These are phyloP conservation scores for Gossypium trilobum DNA, from an alignment of 441 rosid genomes.

Conservation along the genomic window DNA sequence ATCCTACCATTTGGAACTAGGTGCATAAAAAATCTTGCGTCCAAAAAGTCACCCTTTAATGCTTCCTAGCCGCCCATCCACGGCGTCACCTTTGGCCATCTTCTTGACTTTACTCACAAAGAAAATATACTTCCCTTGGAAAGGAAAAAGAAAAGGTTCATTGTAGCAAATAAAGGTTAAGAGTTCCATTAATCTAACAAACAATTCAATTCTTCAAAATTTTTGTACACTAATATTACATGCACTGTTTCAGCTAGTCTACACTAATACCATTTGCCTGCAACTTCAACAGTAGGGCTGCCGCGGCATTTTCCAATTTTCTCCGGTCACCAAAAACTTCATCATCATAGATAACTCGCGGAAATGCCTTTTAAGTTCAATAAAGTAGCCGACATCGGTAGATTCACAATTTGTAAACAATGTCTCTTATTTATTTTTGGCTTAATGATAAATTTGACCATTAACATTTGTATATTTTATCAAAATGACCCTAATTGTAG, in stretches of 20 bases:
- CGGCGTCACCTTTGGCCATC: not conserved
- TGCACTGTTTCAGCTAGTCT: constrained; percentile 46
- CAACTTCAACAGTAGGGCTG: constrained; percentile 50
- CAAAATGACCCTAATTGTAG: too few species aligned
- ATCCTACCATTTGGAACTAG: too few species aligned
- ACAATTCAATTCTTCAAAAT: not conserved
- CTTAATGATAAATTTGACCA: too few species aligned
- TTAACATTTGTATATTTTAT: too few species aligned
- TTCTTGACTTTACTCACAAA: not conserved
- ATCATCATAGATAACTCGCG: constrained; percentile 54
- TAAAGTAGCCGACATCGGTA: constrained; percentile 38
- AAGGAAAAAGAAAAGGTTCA: not conserved
- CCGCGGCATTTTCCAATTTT: constrained; percentile 29
- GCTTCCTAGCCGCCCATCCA: not conserved
- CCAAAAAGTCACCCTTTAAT: not conserved
- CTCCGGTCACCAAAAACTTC: constrained; percentile 55
- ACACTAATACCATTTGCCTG: constrained; percentile 44
- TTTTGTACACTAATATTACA: constrained; percentile 8
- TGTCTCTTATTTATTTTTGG: constrained; percentile 79
- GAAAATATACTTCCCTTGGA: not conserved
- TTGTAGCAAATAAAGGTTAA: not conserved
- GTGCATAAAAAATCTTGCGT: too few species aligned
- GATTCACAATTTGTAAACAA: constrained; percentile 29
- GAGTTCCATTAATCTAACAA: not conserved
- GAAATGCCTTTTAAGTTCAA: constrained; percentile 31